Base-by-base conservation (phyloP, 75 land plant genomes). In the Cupressus sempervirens region DNA sequence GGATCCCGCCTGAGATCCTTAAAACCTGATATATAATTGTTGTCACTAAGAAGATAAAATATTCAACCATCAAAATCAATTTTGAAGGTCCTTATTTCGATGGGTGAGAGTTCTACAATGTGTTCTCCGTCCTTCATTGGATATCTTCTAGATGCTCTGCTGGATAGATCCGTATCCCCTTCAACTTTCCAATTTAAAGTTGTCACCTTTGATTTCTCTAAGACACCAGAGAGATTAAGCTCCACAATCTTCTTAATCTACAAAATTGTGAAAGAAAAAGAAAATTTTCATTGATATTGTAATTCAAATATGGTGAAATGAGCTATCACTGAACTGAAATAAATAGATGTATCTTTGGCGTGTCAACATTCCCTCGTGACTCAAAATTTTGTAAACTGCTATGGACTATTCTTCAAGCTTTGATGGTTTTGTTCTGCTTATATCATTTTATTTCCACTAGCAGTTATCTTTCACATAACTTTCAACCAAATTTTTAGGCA, bases 101-200 rank as follows among this genome's bases (percentile, higher is more conserved):
- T 43, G 29, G 81, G 48, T 45, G 81, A 79, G 13, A 79, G 40
- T 7, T 79, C 81, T 43, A 79, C 46, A 2, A 79, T 79, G 50
- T 79, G 81, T 10, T 79, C 50, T 79, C 81, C 81, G 45, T 79
- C 81, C 13, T 79, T 79, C 9, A 79, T 9, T 41, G 50, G 8
- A 43, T 26, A 8, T 79, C 30, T 79, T 26, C 50, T 41, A 79
- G 32, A 14, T 43, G 4, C 29, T 45, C 15, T 50, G 45, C 0
- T 14, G 30, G n/a, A 45, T n/a, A 13, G 1, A 79, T 14, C 46
- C 7, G 23, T 45, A 12, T 79, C 81, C 4, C 81, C 81, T 45
- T 79, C 81, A 41, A 79, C 81, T 79, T 45, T 26, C 81, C 81
- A 79, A 43, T 79, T 79, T 32, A 79, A 45, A 26, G 13, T 79